phyloP scores from a whole-genome alignment of 306 rosid genomes.

The Begonia masoniana region DNA sequence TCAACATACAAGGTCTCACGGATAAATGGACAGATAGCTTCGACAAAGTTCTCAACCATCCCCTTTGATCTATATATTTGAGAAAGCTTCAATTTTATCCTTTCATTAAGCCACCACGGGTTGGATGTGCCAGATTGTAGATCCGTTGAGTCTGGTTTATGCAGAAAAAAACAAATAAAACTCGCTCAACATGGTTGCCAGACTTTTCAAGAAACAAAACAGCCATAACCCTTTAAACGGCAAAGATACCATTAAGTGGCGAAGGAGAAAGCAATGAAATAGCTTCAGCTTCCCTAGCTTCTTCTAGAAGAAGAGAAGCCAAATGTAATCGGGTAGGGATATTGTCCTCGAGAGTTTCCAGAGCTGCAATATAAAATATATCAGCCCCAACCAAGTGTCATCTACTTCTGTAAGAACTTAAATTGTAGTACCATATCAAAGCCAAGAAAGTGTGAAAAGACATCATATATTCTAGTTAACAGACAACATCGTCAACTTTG shows the following conservation, averaged over 20 bases:
- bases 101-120: constrained; percentile 67
- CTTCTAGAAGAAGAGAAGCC: constrained; percentile 82
- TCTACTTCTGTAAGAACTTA: neutral
- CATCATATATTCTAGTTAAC: too few relatives aligned
- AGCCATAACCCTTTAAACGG: constrained; percentile 1
- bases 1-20: constrained; percentile 30
- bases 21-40: constrained; percentile 24
- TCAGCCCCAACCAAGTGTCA: constrained; percentile 8
- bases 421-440: too few relatives aligned
- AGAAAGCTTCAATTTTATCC: constrained; percentile 33
- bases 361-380: constrained; percentile 33
- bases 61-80: constrained; percentile 29
- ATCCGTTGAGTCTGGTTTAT: constrained; percentile 35
- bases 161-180: neutral
- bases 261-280: constrained; percentile 66
- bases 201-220: constrained; percentile 14
- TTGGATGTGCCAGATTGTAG: constrained; percentile 35
- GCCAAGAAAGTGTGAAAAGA: too few relatives aligned
- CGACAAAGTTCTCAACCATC: constrained; percentile 31
- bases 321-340: constrained; percentile 60
- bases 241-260: constrained; percentile 29
- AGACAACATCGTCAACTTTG: too few relatives aligned
- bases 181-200: constrained; percentile 5
- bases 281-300: constrained; percentile 67
- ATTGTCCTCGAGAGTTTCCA: constrained; percentile 45